phyloP scores from a whole-genome alignment of 148 eudicot genomes.

The Simmondsia chinensis region DNA sequence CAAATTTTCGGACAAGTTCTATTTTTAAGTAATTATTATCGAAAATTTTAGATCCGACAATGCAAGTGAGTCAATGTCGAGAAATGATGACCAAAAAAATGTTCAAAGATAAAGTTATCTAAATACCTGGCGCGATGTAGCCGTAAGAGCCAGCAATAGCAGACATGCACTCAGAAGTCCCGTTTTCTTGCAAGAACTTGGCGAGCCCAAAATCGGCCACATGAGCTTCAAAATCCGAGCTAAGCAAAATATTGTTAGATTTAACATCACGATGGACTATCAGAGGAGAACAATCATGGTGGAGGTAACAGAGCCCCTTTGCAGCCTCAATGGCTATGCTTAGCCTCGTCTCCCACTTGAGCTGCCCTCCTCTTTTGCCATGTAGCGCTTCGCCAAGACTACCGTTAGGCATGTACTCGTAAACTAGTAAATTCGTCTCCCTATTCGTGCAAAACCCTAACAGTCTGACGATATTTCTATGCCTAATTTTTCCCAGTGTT shows the following conservation, averaged over 20 bases:
- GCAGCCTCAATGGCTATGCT: conserved; percentile 57
- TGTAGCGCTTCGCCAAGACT: conserved; percentile 54
- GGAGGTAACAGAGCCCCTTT: conserved; percentile 48
- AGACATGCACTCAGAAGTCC: conserved; percentile 53
- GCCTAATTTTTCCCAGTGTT: conserved; percentile 47
- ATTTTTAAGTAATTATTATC: too few relatives aligned
- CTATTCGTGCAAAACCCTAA: conserved; percentile 53
- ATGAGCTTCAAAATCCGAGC: conserved; percentile 57
- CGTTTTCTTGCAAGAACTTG: conserved; percentile 43
- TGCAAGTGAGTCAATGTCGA: too few relatives aligned
- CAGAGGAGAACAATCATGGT: conserved; percentile 57
- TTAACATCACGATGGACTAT: conserved; percentile 59
- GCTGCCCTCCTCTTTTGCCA: conserved; percentile 34
- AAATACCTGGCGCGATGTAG: conserved; percentile 68
- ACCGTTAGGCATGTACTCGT: conserved; percentile 55
- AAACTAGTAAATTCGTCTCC: conserved; percentile 47
- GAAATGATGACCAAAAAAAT: too few relatives aligned
- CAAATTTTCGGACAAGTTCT: too few relatives aligned
- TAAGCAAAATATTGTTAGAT: conserved; percentile 48
- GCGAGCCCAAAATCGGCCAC: conserved; percentile 69
- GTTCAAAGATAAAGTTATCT: too few relatives aligned
- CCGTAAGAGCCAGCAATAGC: conserved; percentile 69
- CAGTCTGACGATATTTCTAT: conserved; percentile 46
- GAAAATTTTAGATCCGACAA: too few relatives aligned
- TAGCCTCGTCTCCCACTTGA: conserved; percentile 42